Evolutionary conservation across 805 yeast species (phyloP).

Genomic region (Ogataea degrootiae): DNA sequence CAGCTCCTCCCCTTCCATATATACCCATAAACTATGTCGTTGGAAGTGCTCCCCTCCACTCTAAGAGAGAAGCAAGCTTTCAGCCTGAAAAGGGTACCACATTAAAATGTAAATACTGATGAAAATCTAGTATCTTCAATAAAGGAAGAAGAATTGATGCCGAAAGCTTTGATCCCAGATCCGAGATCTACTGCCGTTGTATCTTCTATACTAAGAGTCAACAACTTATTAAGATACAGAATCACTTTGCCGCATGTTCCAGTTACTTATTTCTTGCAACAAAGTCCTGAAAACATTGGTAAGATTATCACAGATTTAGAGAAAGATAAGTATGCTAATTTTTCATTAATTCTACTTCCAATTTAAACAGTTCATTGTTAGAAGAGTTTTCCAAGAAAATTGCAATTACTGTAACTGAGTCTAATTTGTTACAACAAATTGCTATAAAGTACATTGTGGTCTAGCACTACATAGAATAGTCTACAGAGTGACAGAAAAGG

Average conservation of each 20-base stretch:
- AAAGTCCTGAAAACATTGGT: conserved; percentile 71
- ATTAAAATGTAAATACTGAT: conserved; percentile 73
- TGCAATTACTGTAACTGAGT: conserved; percentile 48
- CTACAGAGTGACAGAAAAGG: no score
- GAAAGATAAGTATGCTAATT: conserved; percentile 69
- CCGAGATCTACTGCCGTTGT: conserved; percentile 75
- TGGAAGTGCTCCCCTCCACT: conserved; percentile 14
- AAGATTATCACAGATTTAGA: conserved; percentile 68
- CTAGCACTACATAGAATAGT: no score
- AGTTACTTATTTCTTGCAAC: conserved; percentile 85
- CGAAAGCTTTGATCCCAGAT: conserved; percentile 92
- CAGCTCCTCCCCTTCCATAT: not conserved
- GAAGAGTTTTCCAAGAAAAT: conserved; percentile 87
- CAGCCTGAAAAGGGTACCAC: conserved; percentile 75
- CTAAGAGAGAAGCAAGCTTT: conserved; percentile 27
- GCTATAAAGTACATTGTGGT: no score
- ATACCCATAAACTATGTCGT: conserved; percentile 8
- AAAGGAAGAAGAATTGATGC: conserved; percentile 62
- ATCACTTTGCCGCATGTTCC: conserved; percentile 95
- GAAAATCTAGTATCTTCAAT: conserved; percentile 46
- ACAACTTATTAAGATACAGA: conserved; percentile 85
- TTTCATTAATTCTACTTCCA: conserved; percentile 81
- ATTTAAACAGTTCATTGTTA: conserved; percentile 68
- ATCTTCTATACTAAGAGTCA: conserved; percentile 88
- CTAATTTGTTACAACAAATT: no score